Evolutionary conservation across 768 basidiomycete species (phyloP).

Genomic region (Clavaria fumosa): DNA sequence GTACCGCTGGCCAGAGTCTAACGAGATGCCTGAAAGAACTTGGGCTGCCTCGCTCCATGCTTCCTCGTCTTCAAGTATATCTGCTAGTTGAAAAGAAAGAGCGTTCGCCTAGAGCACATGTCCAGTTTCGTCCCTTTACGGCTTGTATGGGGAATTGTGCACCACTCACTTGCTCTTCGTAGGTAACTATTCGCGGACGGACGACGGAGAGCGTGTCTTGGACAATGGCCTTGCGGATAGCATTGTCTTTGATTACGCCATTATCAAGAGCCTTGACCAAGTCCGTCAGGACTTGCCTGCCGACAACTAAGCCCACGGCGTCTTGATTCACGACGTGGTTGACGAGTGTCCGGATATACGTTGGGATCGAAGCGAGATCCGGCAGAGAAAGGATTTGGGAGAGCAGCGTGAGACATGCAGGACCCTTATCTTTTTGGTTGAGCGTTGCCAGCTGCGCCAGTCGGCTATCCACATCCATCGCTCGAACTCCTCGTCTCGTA

Average conservation of each 20-base stretch:
- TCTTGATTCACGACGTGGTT: slow-evolving; percentile 76
- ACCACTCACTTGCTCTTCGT: slow-evolving; percentile 92
- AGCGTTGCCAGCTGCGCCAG: slow-evolving; percentile 47
- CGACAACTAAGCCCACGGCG: slow-evolving; percentile 70
- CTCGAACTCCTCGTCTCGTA: too few species aligned
- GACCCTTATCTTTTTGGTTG: slow-evolving; percentile 73
- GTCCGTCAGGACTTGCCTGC: slow-evolving; percentile 75
- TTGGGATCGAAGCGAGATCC: slow-evolving; percentile 27
- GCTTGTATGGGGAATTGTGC: slow-evolving; percentile 5
- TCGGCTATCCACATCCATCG: slow-evolving; percentile 52
- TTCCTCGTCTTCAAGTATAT: slow-evolving; percentile 77
- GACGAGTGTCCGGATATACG: slow-evolving; percentile 56
- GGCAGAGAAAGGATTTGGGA: slow-evolving; percentile 44
- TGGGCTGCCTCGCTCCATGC: slow-evolving; percentile 90
- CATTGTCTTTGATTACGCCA: slow-evolving; percentile 35
- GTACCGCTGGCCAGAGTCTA: slow-evolving; percentile 81
- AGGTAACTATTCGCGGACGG: slow-evolving; percentile 73
- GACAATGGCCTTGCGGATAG: slow-evolving; percentile 55
- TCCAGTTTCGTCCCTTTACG: neutral
- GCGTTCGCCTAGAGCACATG: slow-evolving; percentile 47
- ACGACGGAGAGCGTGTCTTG: slow-evolving; percentile 56
- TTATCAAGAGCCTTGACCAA: slow-evolving; percentile 57
- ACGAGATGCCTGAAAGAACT: slow-evolving; percentile 81
- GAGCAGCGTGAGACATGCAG: slow-evolving; percentile 57
- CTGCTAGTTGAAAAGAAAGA: slow-evolving; percentile 78